Evolutionary conservation across 2,329 filamentous ascomycete species (phyloP), one percentile per base, ranked within the genome.

Genomic region (Claviceps lovelessii): DNA sequence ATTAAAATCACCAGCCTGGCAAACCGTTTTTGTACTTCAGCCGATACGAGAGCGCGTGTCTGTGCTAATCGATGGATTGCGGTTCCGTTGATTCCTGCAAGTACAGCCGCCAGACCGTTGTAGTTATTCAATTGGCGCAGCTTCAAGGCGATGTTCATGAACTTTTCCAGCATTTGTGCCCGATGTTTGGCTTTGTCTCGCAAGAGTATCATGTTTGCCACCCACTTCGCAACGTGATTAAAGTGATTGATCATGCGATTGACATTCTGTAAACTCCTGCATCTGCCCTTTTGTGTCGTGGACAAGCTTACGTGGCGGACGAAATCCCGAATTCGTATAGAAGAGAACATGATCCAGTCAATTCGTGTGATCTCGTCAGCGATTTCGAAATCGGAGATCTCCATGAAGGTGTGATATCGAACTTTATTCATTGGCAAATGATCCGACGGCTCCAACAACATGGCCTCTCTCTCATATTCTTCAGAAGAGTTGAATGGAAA

Each of bases 271-370:
- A 96, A 75, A 62, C 82, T 85, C 65, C 81, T 84, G 67, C 84
- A 88, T 62, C 83, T 84, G 63, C 87, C 85, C 68, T 87, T 87
- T 56, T 86, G 79, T 47, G 83, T 76, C 0, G 77, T 65, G 0
- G 84, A 81, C 49, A 96, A 73, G 63, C 85, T 93, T 59, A 96
- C 90, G 65, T 96, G 88, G 5, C 93, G 86, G 46, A 97, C 86
- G 51, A 97, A 82, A 69, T 98, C 93, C 56, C 93, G 87, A 54
- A 95, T 87, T 31, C 89, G 84, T 58, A 97, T 95, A 1, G 90
- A 90, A 53, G 88, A 94, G 68, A 96, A 97, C 86, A 97, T 93
- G 68, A 94, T 84, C 91, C 91, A 97, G 70, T 98, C 93, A 54
- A 98, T 95, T 57, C 91, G 80, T 4, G 93, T 97, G 63, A 98